Evolutionary conservation across 2,329 filamentous ascomycete genomes (phyloP).

Genomic region (Chaetomium sp.): DNA sequence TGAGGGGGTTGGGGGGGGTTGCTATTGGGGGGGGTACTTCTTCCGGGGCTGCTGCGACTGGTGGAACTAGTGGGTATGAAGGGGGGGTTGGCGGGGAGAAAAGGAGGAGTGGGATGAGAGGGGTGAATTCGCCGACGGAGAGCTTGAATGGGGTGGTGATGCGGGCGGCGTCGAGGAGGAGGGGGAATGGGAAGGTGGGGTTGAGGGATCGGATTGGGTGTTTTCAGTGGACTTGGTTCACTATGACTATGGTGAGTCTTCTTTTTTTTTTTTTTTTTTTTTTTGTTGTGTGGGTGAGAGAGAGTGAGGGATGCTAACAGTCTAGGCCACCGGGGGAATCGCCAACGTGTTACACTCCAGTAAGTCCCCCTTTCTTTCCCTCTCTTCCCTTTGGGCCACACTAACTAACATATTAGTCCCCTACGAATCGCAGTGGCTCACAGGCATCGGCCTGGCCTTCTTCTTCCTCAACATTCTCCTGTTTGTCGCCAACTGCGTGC

Average conservation of each 20-base stretch:
- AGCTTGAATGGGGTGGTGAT: constrained; percentile 16
- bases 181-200: constrained; percentile 28
- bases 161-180: constrained; percentile 1
- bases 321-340: constrained; percentile 50
- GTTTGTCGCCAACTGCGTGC: constrained; percentile 54
- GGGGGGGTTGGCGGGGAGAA: no score
- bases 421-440: constrained; percentile 49
- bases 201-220: constrained; percentile 46
- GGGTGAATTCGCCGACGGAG: neutral
- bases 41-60: neutral
- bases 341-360: constrained; percentile 49
- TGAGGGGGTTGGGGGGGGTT: neutral
- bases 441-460: constrained; percentile 52
- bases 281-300: neutral
- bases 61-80: neutral
- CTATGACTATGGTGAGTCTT: constrained; percentile 49
- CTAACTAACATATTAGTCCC: constrained; percentile 36
- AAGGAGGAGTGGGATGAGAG: neutral
- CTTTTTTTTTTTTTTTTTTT: neutral
- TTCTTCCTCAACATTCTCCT: constrained; percentile 59
- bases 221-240: constrained; percentile 71
- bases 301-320: neutral
- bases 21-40: no score
- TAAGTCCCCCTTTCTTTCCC: constrained; percentile 29
- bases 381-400: neutral